Evolutionary conservation across 164 flowering plant species (phyloP), one percentile per base, ranked within the genome.

Genomic region (Chimonanthus salicifolius): DNA sequence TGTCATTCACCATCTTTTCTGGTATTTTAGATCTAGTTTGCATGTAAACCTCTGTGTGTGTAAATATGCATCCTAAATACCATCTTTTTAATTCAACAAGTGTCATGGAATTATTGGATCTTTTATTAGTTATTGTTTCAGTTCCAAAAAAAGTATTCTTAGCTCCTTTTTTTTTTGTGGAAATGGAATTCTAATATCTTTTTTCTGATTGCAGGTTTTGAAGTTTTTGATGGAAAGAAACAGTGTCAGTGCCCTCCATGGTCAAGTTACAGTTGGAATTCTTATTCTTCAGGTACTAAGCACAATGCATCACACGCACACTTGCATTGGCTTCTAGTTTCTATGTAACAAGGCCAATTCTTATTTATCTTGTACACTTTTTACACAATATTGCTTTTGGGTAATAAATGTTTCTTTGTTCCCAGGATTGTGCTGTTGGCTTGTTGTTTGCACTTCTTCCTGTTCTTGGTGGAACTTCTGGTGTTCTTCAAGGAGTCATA

Each of bases 381-480:
- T 15, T 66, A 48, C 68, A 43, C 45, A 3, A 63, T 20, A 5
- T 10, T 63, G 16, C 47, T 66, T 44, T 69, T 11, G 44, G 71
- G 6, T 69, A 54, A 69, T 69, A 20, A 49, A 63, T 62, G 43
- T 77, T 64, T 69, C 54, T 69, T 79, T 75, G 33, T 43, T 79
- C 18, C 54, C 87, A 96, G 98, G 99, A 96, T 75, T 96, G 99
- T 86, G 92, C 97, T 75, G 99, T 96, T 48, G 99, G 99, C 62
- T 85, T 94, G 85, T 84, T 96, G 71, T 96, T 96, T 86, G 99
- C 99, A 47, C 79, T 96, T 76, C 94, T 96, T 78, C 99, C 99
- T 64, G 87, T 96, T 78, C 88, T 96, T 63, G 97, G 98, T 71
- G 99, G 99, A 50, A 86, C 86, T 77, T 90, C 98, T 75, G 98